Conservation (phyloP, 257 asterid genomes). For the Solanum rostratum region DNA sequence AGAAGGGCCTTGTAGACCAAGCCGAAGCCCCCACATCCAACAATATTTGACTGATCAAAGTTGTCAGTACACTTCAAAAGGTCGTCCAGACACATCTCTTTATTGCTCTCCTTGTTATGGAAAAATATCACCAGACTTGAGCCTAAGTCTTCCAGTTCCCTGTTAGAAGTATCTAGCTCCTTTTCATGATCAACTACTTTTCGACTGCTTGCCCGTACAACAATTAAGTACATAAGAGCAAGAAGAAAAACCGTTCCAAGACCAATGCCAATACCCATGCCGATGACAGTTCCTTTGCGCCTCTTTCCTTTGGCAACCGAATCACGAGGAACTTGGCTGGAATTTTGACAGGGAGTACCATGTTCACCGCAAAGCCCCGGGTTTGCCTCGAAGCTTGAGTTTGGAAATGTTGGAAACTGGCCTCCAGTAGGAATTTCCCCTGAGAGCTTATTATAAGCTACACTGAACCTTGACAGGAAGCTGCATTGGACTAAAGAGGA, state of each 20-base stretch:
- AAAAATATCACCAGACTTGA: constrained; percentile 50
- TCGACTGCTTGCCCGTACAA: constrained; percentile 19
- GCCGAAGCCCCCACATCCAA: constrained; percentile 89
- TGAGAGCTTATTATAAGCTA: constrained; percentile 48
- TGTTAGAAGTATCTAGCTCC: constrained; percentile 12
- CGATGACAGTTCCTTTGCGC: constrained; percentile 21
- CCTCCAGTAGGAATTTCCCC: constrained; percentile 52
- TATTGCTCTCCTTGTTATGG: constrained; percentile 31
- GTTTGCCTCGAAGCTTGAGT: constrained; percentile 66
- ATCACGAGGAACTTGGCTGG: constrained; percentile 1
- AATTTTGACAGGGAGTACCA: constrained; percentile 18
- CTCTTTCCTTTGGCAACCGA: constrained; percentile 12
- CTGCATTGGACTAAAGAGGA: constrained; percentile 36
- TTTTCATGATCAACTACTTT: constrained; percentile 30
- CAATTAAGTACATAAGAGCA: constrained; percentile 24
- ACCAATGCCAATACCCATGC: constrained; percentile 48
- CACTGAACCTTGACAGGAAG: constrained; percentile 50
- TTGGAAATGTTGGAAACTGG: constrained; percentile 49
- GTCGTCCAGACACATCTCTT: constrained; percentile 44
- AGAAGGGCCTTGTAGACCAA: constrained; percentile 65
- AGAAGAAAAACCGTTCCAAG: constrained; percentile 34
- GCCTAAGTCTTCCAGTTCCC: constrained; percentile 30
- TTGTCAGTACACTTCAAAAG: constrained; percentile 47
- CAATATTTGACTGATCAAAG: constrained; percentile 65
- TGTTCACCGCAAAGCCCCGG: constrained; percentile 51